Evolutionary conservation across 2,329 filamentous ascomycete species (phyloP), one percentile per base, ranked within the genome.

Genomic region (Aspergillus oerlinghausenensis): DNA sequence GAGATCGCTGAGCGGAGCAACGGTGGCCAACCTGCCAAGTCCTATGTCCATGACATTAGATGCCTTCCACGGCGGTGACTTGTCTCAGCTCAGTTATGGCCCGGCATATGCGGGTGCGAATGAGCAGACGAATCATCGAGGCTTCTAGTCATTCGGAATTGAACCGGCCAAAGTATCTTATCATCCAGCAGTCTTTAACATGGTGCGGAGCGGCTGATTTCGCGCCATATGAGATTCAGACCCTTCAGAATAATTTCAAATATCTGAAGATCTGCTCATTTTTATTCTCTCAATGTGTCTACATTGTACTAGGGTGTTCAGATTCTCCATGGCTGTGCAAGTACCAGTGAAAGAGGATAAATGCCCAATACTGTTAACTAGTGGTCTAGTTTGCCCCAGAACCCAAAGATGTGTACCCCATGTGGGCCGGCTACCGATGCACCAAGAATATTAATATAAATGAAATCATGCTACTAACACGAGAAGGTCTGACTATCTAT

Each of bases 21-120:
- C 63, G 10, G 59, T 70, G 47, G 45, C 56, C 19, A 64, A 57
- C 26, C 57, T 70, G 11, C 62, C 66, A 11, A 62, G 65, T 38
- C 61, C 70, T 42, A 57, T 72, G 45, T 51, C 71, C 26, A 54
- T 63, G 14, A 54, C 65, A 42, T 55, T 73, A 53, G 69, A 74
- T 51, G 59, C 71, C 3, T 68, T 72, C 42, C 53, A 67, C 4
- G 52, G 59, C 8, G 69, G 72, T 5, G 55, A 67, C n/a, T 60
- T 66, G 1, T 61, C 70, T 14, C 70, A 72, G 32, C 55, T 72
- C 29, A 65, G 56, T 51, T 73, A 73, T 49, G 55, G 57, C 14
- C 51, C 63, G 14, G 68, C 64, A 28, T 73, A 71, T 55, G 56
- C 64, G 28, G 51, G 67, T 19, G 50, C 61, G 8, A 64, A 72